Evolutionary conservation across 306 rosid genomes (phyloP), one percentile per base, ranked within the genome.

Genomic region (Cicer yamashitae): DNA sequence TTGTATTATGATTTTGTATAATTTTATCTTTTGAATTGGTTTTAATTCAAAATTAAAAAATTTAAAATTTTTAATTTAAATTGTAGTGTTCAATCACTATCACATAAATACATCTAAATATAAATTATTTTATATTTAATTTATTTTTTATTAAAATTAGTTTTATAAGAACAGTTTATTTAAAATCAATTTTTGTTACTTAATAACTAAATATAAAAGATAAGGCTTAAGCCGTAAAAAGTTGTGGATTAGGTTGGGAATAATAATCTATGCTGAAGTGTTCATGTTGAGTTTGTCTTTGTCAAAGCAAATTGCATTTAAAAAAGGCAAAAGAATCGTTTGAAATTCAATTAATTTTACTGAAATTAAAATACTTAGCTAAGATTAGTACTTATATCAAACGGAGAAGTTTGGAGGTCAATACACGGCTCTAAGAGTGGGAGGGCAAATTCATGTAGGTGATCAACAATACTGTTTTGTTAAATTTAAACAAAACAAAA

Each of bases 201-300:
- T 1, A 22, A 22, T 22, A 22, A 22, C 25, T 22, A 22, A 22
- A 22, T 22, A 22, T 67, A 30, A 18, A 8, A 40, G 68, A 73
- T 71, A 68, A 76, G 68, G 47, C 25, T 79, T 52, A 71, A 56
- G 72, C 6, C 52, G 46, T 41, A 14, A 41, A 64, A 17, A 20
- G 10, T 52, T 70, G 68, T 65, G 48, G 87, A 80, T 80, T 71
- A 71, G 73, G 64, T 79, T 79, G n/a, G 1, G 66, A 18, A 77
- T 77, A 41, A 76, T 77, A 45, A 77, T 15, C 43, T 59, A 1
- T 71, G 52, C 61, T 82, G 70, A 76, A 44, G 75, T 73, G 69
- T 73, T 71, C 59, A 30, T 79, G 51, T 71, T 15, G 58, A 52
- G 60, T 18, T 77, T 17, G 22, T 58, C 75, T 37, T 15, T 13